Evolutionary conservation across 2,329 filamentous ascomycete species (phyloP).

Genomic region (Cercospora brassicicola): DNA sequence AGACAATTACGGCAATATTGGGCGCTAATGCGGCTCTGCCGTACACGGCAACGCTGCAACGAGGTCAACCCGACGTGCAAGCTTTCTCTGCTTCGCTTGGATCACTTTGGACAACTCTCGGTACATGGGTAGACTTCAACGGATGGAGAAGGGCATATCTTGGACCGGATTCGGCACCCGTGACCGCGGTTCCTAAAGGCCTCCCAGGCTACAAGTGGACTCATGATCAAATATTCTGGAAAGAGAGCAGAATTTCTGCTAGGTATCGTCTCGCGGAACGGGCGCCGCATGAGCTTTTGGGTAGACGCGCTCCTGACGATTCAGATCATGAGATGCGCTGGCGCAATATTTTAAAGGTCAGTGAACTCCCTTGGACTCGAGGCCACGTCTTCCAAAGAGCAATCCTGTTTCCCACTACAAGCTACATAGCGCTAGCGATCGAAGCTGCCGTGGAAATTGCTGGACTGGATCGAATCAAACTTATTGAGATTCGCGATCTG

Average conservation of each 20-base stretch:
- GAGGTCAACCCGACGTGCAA: conserved; percentile 32
- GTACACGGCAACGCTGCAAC: conserved; percentile 25
- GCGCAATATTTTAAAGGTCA: conserved; percentile 21
- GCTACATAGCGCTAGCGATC: conserved; percentile 28
- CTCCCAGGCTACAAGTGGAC: conserved; percentile 23
- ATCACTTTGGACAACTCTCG: conserved; percentile 21
- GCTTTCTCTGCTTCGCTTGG: conserved; percentile 29
- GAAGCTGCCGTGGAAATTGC: conserved; percentile 26
- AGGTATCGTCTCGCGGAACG: conserved; percentile 16
- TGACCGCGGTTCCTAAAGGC: not conserved
- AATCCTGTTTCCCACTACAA: conserved; percentile 39
- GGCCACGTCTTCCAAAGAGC: conserved; percentile 38
- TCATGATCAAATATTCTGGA: conserved; percentile 21
- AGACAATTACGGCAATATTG: conserved; percentile 39
- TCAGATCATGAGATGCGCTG: conserved; percentile 23
- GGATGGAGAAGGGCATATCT: conserved; percentile 20
- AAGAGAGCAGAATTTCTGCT: conserved; percentile 20
- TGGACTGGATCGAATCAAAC: conserved; percentile 18
- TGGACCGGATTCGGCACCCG: conserved; percentile 4
- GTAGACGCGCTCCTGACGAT: conserved; percentile 20
- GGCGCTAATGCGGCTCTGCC: conserved; percentile 14
- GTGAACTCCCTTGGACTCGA: conserved; percentile 37
- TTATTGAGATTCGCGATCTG: conserved; percentile 23
- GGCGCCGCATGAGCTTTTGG: conserved; percentile 22
- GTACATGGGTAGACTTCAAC: conserved; percentile 19